Evolutionary conservation across 805 yeast genomes (phyloP), one percentile per base, ranked within the genome.

Genomic region (Jamesozyma jinghongensis): DNA sequence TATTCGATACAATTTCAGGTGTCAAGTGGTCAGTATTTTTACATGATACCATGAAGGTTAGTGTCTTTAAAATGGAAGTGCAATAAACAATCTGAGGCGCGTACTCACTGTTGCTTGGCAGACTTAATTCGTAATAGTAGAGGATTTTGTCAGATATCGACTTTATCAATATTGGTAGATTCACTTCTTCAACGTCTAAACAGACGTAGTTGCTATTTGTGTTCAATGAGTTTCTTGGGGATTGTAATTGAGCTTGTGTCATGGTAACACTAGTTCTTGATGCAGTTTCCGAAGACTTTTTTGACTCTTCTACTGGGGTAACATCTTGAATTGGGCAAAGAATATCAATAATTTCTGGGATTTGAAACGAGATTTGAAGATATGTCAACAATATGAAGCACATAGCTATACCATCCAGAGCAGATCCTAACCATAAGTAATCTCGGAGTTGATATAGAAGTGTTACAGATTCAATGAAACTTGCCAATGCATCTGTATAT

Each of bases 371-470:
- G 1, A 43, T 54, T 50, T 36, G 68, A 61, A 81, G 57, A 50
- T 68, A 77, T 11, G 80, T 69, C 37, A 85, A 65, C 40, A 87
- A 59, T 4, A 81, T 58, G 32, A 81, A 58, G 44, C 84, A 74
- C 1, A 85, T 76, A 0, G 81, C 82, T 10, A 87, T 64, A 0
- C 88, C 85, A 50, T 87, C 96, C n/a, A 90, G 57, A 0, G 95
- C 77, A 22, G 90, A 80, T 0, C 81, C 97, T 12, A 85, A 68
- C 97, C 97, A 92, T 7, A 92, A 64, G 51, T 74, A 73, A 57
- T 92, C 98, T 38, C 77, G 77, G 2, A 79, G 68, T 11, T 74
- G 68, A 44, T 75, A 77, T 40, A 86, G 62, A 19, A 72, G 63
- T 2, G 66, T 52, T 1, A 81, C 69, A 0, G 96, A 79, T 32